These are phyloP conservation scores for Podaxis mareebaensis DNA, from an alignment of 768 basidiomycete genomes.

Conservation along the genomic window DNA sequence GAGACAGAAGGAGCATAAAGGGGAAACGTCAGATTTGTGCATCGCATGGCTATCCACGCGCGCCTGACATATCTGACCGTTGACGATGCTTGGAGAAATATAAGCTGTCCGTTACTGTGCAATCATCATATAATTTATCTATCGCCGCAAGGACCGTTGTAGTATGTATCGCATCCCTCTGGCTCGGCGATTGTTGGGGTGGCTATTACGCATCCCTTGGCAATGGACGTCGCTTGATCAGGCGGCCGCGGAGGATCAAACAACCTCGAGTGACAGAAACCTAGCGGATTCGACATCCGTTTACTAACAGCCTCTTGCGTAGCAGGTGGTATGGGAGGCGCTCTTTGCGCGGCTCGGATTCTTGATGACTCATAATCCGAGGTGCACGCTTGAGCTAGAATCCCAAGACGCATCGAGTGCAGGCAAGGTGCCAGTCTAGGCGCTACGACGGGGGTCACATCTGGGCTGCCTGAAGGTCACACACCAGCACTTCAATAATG, in stretches of 20 bases:
- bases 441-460: background rate
- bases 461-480: background rate
- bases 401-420: background rate
- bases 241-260: constrained; percentile 6
- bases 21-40: background rate
- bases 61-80: background rate
- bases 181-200: too few relatives aligned
- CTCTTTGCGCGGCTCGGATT: background rate
- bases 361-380: constrained; percentile 14
- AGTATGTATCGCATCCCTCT: too few relatives aligned
- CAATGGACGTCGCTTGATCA: background rate
- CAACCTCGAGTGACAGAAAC: background rate
- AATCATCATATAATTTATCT: background rate
- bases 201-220: too few relatives aligned
- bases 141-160: too few relatives aligned
- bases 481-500: background rate
- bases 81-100: background rate
- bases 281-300: background rate
- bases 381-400: constrained; percentile 1
- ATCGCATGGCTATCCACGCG: too few relatives aligned
- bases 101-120: background rate
- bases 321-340: background rate
- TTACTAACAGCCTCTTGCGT: constrained; percentile 9
- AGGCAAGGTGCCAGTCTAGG: background rate
- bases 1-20: background rate